Base-by-base conservation (phyloP, 345 rosid genomes). In the Citrus medica region DNA sequence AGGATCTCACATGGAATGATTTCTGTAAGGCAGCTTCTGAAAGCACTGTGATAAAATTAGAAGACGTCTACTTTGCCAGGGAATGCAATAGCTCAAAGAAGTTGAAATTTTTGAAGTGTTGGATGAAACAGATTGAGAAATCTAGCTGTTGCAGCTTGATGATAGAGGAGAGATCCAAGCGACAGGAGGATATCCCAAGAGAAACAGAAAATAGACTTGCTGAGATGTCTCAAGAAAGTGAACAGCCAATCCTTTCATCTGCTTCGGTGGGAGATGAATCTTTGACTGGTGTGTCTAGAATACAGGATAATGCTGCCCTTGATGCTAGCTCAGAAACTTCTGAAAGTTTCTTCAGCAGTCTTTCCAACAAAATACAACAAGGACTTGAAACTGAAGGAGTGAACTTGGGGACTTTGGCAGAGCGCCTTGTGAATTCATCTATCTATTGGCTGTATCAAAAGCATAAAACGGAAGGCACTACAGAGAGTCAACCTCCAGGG, bases 101-200 rank as follows among this genome's bases (percentile, higher is more conserved):
- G 75, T 79, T 87, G 79, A 91, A 89, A 80, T 96, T 96, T 88
- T 78, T 96, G 55, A 96, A 89, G 89, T 96, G 97, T 83, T 96
- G 98, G 98, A 87, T 91, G 86, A 94, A 91, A 78, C 97, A 94
- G 90, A 80, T 87, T 38, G 84, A 82, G 77, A 90, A 87, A 81
- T 78, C 88, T 74, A 75, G 76, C 72, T 77, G 79, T 60, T 80
- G 77, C 71, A 83, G 86, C 76, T 76, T 82, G 67, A 62, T 65
- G 46, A 67, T 72, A 40, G 79, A 61, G 58, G 86, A 79, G 46
- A 79, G 56, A 71, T 76, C 86, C 70, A 46, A 67, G 83, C 82
- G 74, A 38, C 61, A 46, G 42, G 70, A 81, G 69, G 80, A 86
- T 58, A 67, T 87, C 62, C 60, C 78, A n/a, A 76, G 85, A 84